A percentile compares a stretch with the other conserved stretches of the same genome.
These are phyloP conservation scores for Podospora didyma DNA, from an alignment of 495 filamentous ascomycete genomes.

Conservation along the genomic window DNA sequence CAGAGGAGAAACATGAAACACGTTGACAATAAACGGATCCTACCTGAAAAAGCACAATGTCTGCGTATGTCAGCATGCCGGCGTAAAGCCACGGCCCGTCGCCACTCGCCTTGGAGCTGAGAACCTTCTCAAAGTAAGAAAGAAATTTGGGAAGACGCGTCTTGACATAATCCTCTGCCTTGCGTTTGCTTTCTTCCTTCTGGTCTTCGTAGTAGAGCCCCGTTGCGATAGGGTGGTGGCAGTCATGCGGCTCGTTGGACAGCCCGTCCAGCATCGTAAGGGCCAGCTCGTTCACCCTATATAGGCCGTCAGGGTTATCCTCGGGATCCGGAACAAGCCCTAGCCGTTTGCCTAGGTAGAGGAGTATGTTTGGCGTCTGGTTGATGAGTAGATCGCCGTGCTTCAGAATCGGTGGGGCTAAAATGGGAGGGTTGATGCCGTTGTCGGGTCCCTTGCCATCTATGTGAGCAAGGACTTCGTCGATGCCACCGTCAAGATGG, in stretches of 20 bases:
- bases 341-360: conserved; percentile 54
- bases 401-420: conserved; percentile 57
- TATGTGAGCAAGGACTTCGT: conserved; percentile 34
- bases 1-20: too few relatives aligned
- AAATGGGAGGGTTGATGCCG: conserved; percentile 52
- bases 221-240: conserved; percentile 59
- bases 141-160: conserved; percentile 63
- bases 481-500: conserved; percentile 32
- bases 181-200: conserved; percentile 52
- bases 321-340: conserved; percentile 42
- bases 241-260: conserved; percentile 62
- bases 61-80: conserved; percentile 57
- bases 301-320: conserved; percentile 42
- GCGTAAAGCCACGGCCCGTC: conserved; percentile 58
- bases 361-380: conserved; percentile 62
- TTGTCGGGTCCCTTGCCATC: conserved; percentile 33
- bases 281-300: conserved; percentile 52
- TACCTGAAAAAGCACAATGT: conserved; percentile 65
- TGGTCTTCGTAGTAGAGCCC: conserved; percentile 64
- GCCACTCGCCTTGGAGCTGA: conserved; percentile 50
- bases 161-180: conserved; percentile 48
- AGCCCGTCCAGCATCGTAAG: conserved; percentile 63
- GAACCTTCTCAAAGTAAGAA: conserved; percentile 58
- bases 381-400: conserved; percentile 55
- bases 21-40: too few relatives aligned